Percentiles rank a stretch among this genome's conserved stretches.
Conservation (phyloP, 148 eudicot genomes). For the Camellia japonica region DNA sequence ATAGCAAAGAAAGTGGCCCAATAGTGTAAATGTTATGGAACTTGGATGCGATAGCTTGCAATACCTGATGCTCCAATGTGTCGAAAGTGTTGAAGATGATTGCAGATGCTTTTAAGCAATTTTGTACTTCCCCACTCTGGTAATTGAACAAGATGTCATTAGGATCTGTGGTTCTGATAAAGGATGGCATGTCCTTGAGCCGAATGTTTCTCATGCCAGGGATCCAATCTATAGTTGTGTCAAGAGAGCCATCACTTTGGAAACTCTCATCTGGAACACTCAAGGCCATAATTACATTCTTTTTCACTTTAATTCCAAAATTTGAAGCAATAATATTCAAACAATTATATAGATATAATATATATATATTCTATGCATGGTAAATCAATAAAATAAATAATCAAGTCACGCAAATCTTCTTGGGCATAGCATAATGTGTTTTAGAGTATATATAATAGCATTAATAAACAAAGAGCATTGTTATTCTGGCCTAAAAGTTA, state of each 20-base stretch:
- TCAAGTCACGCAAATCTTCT: too few relatives aligned
- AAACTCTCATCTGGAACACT: not conserved
- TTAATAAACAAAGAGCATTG: too few relatives aligned
- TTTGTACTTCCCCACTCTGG: not conserved
- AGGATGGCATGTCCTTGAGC: not conserved
- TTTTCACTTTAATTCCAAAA: too few relatives aligned
- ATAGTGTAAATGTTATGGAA: not conserved
- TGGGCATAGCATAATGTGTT: too few relatives aligned
- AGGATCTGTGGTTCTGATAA: slow-evolving; percentile 7
- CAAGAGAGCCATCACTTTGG: not conserved
- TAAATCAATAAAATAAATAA: too few relatives aligned
- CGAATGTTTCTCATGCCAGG: slow-evolving; percentile 5
- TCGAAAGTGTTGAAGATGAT: slow-evolving; percentile 7
- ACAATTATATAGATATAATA: too few relatives aligned
- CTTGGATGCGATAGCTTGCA: not conserved
- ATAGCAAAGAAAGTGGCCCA: not conserved
- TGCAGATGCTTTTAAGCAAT: slow-evolving; percentile 7
- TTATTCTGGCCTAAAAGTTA: too few relatives aligned
- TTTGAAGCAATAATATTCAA: too few relatives aligned
- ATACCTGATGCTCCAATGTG: not conserved
- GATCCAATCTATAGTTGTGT: not conserved
- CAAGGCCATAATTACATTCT: too few relatives aligned
- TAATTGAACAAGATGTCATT: not conserved
- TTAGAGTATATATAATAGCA: too few relatives aligned
- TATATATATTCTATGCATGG: too few relatives aligned